Evolutionary conservation across 208 protist genomes (phyloP).

Genomic region (Strigomonas oncopelti): DNA sequence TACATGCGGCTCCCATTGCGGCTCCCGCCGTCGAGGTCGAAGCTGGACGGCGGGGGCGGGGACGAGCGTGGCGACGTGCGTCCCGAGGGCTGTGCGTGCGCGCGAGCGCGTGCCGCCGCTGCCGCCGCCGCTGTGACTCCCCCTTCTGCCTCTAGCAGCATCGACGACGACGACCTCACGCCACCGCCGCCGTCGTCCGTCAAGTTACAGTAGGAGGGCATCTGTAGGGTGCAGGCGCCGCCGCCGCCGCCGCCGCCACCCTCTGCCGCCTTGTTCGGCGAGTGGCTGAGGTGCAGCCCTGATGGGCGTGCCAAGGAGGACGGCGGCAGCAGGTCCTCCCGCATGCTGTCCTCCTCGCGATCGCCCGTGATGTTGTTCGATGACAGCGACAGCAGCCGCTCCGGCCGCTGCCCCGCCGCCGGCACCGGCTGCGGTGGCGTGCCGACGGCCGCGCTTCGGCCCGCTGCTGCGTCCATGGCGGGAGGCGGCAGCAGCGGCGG

Average conservation of each 20-base stretch:
- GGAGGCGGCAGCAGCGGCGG: too few relatives aligned
- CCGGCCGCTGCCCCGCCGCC: background rate
- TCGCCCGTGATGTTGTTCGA: background rate
- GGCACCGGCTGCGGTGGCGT: too few relatives aligned
- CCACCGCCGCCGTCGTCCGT: background rate
- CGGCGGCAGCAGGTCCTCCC: background rate
- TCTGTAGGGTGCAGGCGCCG: background rate
- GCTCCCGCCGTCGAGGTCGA: background rate
- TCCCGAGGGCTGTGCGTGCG: background rate
- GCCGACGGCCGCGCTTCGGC: too few relatives aligned
- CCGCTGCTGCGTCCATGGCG: too few relatives aligned
- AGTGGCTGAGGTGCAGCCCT: background rate
- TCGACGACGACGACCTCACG: too few relatives aligned
- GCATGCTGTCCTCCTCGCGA: background rate
- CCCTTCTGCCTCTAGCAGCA: too few relatives aligned
- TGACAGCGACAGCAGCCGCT: background rate
- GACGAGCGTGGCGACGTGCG: background rate
- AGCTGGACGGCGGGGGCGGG: background rate
- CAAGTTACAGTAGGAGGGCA: background rate
- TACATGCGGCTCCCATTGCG: background rate
- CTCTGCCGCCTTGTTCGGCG: background rate
- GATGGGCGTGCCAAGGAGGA: background rate
- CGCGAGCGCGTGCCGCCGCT: background rate
- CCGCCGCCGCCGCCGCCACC: too few relatives aligned
- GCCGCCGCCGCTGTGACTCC: too few relatives aligned